A percentile compares a stretch with the other conserved stretches of the same genome.
phyloP scores from a whole-genome alignment of 2,329 filamentous ascomycete genomes.

The Ceratocystis cacaofunesta region DNA sequence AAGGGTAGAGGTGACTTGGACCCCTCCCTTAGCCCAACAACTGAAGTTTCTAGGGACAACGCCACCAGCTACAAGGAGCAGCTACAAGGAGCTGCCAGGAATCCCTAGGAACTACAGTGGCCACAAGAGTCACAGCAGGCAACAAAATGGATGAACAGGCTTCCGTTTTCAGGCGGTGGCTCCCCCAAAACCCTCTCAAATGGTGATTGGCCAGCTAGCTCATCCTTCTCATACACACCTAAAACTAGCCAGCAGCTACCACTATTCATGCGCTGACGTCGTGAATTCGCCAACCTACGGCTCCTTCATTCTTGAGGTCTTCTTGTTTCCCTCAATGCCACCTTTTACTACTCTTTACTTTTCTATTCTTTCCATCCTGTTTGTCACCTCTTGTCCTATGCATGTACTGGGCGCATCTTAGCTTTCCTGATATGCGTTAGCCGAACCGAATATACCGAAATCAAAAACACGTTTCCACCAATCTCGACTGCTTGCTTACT shows the following conservation, averaged over 20 bases:
- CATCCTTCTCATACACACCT: conserved; percentile 12
- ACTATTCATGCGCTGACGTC: conserved; percentile 14
- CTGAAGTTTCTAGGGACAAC: too few relatives aligned
- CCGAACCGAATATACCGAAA: not conserved
- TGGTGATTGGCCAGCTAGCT: not conserved
- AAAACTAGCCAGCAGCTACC: conserved; percentile 6
- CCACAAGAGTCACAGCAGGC: conserved; percentile 2
- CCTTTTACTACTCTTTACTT: not conserved
- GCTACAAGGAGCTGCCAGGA: not conserved
- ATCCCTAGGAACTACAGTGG: conserved; percentile 1
- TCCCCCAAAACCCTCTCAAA: not conserved
- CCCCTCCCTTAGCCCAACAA: not conserved
- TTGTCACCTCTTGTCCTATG: not conserved
- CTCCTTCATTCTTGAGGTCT: not conserved
- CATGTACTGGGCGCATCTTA: not conserved
- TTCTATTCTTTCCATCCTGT: not conserved
- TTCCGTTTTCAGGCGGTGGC: conserved; percentile 12
- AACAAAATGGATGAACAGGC: not conserved
- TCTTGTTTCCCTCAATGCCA: not conserved
- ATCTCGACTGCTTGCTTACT: not conserved
- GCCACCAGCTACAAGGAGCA: not conserved
- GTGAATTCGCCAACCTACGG: not conserved
- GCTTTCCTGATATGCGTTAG: not conserved
- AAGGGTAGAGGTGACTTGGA: not conserved
- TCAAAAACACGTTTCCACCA: not conserved